phyloP scores from a whole-genome alignment of 495 filamentous ascomycete species.

The Penicillium subrubescens region DNA sequence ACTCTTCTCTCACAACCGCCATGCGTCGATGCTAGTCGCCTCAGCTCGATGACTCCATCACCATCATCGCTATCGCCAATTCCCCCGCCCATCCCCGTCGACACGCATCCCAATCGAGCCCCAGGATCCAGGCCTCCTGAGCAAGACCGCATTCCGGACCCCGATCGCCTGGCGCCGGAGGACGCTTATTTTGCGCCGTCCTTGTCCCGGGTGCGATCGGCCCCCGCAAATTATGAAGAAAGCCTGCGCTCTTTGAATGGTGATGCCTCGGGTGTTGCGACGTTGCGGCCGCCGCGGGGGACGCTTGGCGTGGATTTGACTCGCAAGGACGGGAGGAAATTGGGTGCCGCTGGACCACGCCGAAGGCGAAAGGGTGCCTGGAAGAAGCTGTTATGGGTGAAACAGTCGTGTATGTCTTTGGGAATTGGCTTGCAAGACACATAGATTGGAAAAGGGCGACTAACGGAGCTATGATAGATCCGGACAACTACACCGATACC shows the following conservation, averaged over 20 bases:
- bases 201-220: constrained; percentile 55
- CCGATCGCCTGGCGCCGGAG: constrained; percentile 74
- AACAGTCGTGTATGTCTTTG: constrained; percentile 76
- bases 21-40: constrained; percentile 36
- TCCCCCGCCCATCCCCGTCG: constrained; percentile 47
- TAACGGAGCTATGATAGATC: constrained; percentile 59
- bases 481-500: constrained; percentile 98
- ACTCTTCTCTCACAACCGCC: constrained; percentile 15
- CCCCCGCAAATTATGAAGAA: constrained; percentile 45
- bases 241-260: constrained; percentile 35
- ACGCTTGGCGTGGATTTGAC: constrained; percentile 30
- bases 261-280: constrained; percentile 35
- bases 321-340: constrained; percentile 49
- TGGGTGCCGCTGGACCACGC: constrained; percentile 57
- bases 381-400: constrained; percentile 98
- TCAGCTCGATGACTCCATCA: constrained; percentile 46
- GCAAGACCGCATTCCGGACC: constrained; percentile 53
- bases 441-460: background rate
- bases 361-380: constrained; percentile 69
- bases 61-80: constrained; percentile 36
- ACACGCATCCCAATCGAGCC: constrained; percentile 47
- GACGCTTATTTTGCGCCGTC: constrained; percentile 73
- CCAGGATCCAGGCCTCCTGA: constrained; percentile 40
- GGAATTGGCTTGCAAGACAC: background rate
- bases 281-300: constrained; percentile 41